Evolutionary conservation across 2,329 filamentous ascomycete genomes (phyloP).

Genomic region (Passalora sequoiae): DNA sequence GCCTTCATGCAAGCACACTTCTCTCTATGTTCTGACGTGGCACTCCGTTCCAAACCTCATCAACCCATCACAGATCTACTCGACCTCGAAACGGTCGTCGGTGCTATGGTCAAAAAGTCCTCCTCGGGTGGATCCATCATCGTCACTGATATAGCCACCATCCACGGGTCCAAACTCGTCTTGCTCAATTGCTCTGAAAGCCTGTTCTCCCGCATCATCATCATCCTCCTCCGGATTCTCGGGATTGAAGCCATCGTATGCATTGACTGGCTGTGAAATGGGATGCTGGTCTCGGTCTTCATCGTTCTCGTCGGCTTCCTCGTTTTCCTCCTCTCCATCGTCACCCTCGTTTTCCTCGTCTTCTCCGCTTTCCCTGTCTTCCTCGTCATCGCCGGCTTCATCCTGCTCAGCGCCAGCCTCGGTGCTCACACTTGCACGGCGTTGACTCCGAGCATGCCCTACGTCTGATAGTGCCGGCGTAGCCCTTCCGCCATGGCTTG

Average conservation of each 20-base stretch:
- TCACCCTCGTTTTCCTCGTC: conserved; percentile 46
- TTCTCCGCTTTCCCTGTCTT: conserved; percentile 62
- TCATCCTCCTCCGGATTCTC: conserved; percentile 41
- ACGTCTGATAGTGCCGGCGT: conserved; percentile 4
- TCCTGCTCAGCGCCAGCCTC: conserved; percentile 51
- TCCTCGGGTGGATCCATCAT: too few species aligned
- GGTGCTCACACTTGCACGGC: conserved; percentile 4
- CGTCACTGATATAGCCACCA: too few species aligned
- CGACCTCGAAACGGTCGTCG: too few species aligned
- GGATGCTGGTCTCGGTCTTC: too few species aligned
- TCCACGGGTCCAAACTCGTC: background rate
- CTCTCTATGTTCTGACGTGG: too few species aligned
- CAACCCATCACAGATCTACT: too few species aligned
- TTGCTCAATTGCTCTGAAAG: background rate
- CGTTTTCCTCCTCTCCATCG: conserved; percentile 43
- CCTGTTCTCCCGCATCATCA: background rate
- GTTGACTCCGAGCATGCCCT: background rate
- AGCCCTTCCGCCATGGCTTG: background rate
- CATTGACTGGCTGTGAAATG: too few species aligned
- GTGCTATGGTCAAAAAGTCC: too few species aligned
- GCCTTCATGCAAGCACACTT: too few species aligned
- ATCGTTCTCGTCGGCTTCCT: conserved; percentile 37
- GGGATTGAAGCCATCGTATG: conserved; percentile 48
- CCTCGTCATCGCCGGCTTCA: conserved; percentile 51
- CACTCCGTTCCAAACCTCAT: too few species aligned